Evolutionary conservation across 306 rosid species (phyloP), one percentile per base, ranked within the genome.

Genomic region (Mimosa pudica): DNA sequence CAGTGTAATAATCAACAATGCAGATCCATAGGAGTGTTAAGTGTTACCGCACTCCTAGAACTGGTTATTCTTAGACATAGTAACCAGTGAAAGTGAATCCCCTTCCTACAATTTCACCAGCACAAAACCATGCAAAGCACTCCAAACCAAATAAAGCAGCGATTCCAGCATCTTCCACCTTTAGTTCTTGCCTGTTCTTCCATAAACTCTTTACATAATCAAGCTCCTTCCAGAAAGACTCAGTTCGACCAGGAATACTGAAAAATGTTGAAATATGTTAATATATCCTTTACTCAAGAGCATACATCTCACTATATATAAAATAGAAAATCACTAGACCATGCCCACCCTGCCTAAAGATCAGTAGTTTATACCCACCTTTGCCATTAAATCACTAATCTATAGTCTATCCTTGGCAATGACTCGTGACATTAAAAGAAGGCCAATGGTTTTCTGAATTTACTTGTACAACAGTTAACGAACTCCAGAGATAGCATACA

Each of bases 101-200:
- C 87, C 96, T 94, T 74, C 98, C 97, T 47, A 90, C 89, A 71
- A 94, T 90, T 88, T 94, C 97, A 55, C 97, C 97, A 5, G 88
- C 90, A 77, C 91, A 89, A 80, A 33, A 91, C 95, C 96, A 94
- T 58, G 91, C 92, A 84, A 76, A 94, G 93, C 94, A 89, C 62
- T 94, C 98, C 73, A 92, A 84, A 71, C 97, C 97, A 86, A 94
- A 94, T 83, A 94, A 86, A 75, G 97, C 94, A 51, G 95, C 97
- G 67, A 91, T 89, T 8, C 97, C 92, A 3, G 89, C 97, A 84
- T 94, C 97, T 85, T 94, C 98, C 20, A 94, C 97, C 93, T 83
- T 94, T 58, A 94, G 52, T 0, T 94, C 93, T 73, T 87, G 87
- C 86, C 89, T 88, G 88, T 88, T 87, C 89, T 79, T 92, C 98